Base-by-base conservation (phyloP, 2,329 filamentous ascomycete genomes). In the Plectosphaerella cucumerina region DNA sequence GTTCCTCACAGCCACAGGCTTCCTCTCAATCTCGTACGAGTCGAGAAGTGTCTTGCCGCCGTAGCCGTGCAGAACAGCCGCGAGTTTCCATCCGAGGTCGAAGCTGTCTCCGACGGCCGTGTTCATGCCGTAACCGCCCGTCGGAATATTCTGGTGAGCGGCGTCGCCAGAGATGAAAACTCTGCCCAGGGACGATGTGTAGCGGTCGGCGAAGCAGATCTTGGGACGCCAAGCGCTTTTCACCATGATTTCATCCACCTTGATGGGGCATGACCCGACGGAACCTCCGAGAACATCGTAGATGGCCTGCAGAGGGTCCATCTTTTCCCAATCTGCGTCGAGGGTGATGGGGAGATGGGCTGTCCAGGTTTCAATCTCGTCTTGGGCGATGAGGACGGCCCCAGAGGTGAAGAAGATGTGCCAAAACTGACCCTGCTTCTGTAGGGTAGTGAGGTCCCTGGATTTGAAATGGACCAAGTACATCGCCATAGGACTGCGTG, bases 41-140 rank as follows among this genome's bases (percentile, higher is more conserved):
- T 44, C 43, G 3, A 65, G 44, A 3, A 65, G 53, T 3, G 44
- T 37, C 10, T 48, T 46, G 1, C 53, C 58, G 15, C 35, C 35
- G 2, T 51, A 48, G 2, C 54, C 53, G 10, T 58, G 57, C 39
- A 62, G 44, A 2, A 63, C 60, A 5, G 58, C 55, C 2, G 59
- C 63, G 1, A 68, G 56, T 44, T 68, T 68, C 65, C 66, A 69
- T 2, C 58, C 65, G 1, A 69, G 49, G 41, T 68, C 62, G 15
- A 63, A 57, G 11, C 61, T 58, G 45, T 69, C 66, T 5, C 63
- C 63, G 4, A 68, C 61, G 1, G 62, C 65, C 1, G 61, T 65
- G 50, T 70, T 70, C 63, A 68, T 65, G 9, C 67, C 66, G 44
- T 69, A 65, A 1, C 65, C 66, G 5, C 66, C 66, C 11, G 58